These are phyloP conservation scores for Porphyrellus cyaneotinctus DNA, from an alignment of 768 basidiomycete genomes.

Conservation along the genomic window DNA sequence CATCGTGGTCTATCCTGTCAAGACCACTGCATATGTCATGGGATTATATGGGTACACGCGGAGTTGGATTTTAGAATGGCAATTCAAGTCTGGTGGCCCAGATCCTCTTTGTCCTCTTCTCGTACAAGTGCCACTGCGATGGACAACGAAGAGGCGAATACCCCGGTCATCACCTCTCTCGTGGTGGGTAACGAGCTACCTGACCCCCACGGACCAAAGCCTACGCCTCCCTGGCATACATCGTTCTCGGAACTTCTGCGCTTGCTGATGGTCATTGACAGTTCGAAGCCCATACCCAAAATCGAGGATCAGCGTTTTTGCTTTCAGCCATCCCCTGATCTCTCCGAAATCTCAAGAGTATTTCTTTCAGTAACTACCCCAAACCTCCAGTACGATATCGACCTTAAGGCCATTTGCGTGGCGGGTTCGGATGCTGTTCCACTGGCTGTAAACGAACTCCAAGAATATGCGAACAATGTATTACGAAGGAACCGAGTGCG, in stretches of 20 bases:
- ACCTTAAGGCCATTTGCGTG: background rate
- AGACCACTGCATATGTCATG: background rate
- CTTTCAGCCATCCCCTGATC: background rate
- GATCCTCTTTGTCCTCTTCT: constrained; percentile 2
- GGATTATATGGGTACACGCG: background rate
- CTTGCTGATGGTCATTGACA: background rate
- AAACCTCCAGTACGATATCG: background rate
- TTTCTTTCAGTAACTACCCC: background rate
- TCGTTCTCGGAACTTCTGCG: constrained; percentile 12
- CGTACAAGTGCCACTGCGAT: constrained; percentile 11
- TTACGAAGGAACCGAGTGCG: constrained; percentile 2
- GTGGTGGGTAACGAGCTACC: background rate
- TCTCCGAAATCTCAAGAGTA: background rate
- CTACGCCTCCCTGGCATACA: constrained; percentile 1
- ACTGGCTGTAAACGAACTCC: background rate
- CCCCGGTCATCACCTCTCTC: constrained; percentile 7
- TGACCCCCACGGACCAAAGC: background rate
- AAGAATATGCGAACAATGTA: background rate
- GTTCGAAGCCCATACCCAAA: background rate
- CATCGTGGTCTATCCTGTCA: background rate
- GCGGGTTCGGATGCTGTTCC: background rate
- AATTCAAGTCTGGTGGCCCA: constrained; percentile 6
- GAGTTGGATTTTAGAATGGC: constrained; percentile 1
- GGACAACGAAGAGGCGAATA: background rate
- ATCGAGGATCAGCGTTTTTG: background rate